Evolutionary conservation across 2,329 filamentous ascomycete species (phyloP), one percentile per base, ranked within the genome.

Genomic region (Pyrenochaeta sp.): DNA sequence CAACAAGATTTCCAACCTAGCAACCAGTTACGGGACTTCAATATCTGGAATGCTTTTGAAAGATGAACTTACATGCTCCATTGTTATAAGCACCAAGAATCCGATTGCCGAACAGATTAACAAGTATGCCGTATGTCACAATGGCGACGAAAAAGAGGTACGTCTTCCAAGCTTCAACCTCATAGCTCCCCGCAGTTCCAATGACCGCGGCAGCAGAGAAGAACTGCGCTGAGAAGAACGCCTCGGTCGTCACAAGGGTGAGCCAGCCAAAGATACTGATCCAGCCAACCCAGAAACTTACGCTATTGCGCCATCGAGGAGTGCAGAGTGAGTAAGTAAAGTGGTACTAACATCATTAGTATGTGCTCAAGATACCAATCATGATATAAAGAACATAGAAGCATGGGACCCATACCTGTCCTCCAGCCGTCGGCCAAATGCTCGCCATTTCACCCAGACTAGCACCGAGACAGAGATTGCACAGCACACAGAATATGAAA

Each of bases 181-280:
- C 49, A 37, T 74, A 77, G 3, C 51, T 51, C 3, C 68, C 74
- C 14, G 63, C 58, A 0, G 74, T 76, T 0, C 69, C 74, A 14
- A 74, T 56, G 0, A 76, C 73, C 1, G 62, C 65, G 0, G 74
- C 74, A 2, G 74, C 74, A 0, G 71, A 73, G 29, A 77, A 66
- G 30, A 77, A 77, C 38, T 75, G 74, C 3, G 74, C 74, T 74
- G 34, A 6, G 29, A 77, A 77, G 53, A 74, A 77, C 0, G 67
- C 72, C 41, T 75, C 71, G 0, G 72, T 73, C 0, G 74, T 77
- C 10, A 77, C 71, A 0, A 77, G 60, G 3, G 70, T 74, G 0
- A 78, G 60, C 76, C 76, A 78, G 2, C 75, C 75, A 6, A 66
- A 66, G n/a, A 77, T 77, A 20, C 72, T 77, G 9, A 71, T 72